phyloP scores from a whole-genome alignment of 805 yeast species.

The Candida montana region DNA sequence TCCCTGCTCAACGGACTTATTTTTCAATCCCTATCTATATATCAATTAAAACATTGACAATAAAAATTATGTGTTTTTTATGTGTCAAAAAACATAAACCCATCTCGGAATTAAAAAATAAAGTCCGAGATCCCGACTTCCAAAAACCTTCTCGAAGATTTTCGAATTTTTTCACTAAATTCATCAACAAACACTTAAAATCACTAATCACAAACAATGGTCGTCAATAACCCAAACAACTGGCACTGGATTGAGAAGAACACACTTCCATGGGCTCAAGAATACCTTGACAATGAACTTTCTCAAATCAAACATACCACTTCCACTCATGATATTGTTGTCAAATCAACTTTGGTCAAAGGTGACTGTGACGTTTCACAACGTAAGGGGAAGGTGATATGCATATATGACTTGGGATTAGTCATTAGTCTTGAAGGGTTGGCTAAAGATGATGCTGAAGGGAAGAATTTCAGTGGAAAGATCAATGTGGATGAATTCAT shows the following conservation, averaged over 20 bases:
- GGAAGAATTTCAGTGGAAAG: slow-evolving; percentile 36
- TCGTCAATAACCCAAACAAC: slow-evolving; percentile 66
- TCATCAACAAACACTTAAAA: neutral
- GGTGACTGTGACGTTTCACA: slow-evolving; percentile 85
- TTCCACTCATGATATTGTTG: slow-evolving; percentile 22
- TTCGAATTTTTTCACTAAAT: neutral
- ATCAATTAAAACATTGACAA: no score
- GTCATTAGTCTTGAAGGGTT: slow-evolving; percentile 42
- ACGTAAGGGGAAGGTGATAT: slow-evolving; percentile 74
- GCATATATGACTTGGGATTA: slow-evolving; percentile 64
- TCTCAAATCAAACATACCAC: slow-evolving; percentile 18
- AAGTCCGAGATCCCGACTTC: no score
- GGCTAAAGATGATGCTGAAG: slow-evolving; percentile 2
- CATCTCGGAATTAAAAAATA: no score
- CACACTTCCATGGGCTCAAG: slow-evolving; percentile 59
- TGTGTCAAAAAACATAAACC: no score
- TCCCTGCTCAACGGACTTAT: no score
- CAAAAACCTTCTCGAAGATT: neutral
- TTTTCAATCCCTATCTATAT: no score
- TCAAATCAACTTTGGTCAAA: slow-evolving; percentile 38
- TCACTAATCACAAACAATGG: slow-evolving; percentile 34
- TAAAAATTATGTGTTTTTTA: no score
- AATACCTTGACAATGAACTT: slow-evolving; percentile 40
- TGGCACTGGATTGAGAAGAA: slow-evolving; percentile 76
- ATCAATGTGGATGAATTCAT: slow-evolving; percentile 60